These are phyloP conservation scores for Spiromastix sp. DNA, from an alignment of 2,329 filamentous ascomycete genomes.

Conservation along the genomic window DNA sequence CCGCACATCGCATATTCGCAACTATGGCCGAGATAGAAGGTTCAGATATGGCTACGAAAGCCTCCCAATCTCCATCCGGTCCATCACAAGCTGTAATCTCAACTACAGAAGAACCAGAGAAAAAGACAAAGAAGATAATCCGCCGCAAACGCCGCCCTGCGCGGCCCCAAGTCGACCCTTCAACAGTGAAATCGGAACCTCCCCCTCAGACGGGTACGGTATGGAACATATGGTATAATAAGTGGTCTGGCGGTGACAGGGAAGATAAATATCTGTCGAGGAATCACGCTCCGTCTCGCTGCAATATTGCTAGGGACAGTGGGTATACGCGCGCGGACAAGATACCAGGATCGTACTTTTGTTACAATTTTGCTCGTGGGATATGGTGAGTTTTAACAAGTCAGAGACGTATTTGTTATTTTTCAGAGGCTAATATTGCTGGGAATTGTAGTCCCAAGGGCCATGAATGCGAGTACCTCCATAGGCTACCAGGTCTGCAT, in stretches of 20 bases:
- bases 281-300: slow-evolving; percentile 70
- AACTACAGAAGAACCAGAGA: slow-evolving; percentile 26
- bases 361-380: slow-evolving; percentile 80
- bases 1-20: too few relatives aligned
- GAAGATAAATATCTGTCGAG: slow-evolving; percentile 85
- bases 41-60: too few relatives aligned
- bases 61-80: too few relatives aligned
- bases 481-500: slow-evolving; percentile 74
- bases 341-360: slow-evolving; percentile 76
- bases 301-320: slow-evolving; percentile 70
- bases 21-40: too few relatives aligned
- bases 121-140: slow-evolving; percentile 83
- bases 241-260: slow-evolving; percentile 90
- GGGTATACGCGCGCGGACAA: slow-evolving; percentile 72
- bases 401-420: too few relatives aligned
- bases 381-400: too few relatives aligned
- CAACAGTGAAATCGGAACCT: slow-evolving; percentile 69
- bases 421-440: too few relatives aligned
- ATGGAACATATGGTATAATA: slow-evolving; percentile 99
- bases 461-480: slow-evolving; percentile 87
- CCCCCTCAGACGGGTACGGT: slow-evolving; percentile 88
- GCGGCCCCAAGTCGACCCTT: slow-evolving; percentile 79
- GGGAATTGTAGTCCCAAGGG: slow-evolving; percentile 84
- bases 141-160: slow-evolving; percentile 84
- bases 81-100: too few relatives aligned